A percentile compares a stretch with the other conserved stretches of the same genome.
Evolutionary conservation across 768 basidiomycete species (phyloP).

Genomic region (Naganishia vaughanmartiniae): DNA sequence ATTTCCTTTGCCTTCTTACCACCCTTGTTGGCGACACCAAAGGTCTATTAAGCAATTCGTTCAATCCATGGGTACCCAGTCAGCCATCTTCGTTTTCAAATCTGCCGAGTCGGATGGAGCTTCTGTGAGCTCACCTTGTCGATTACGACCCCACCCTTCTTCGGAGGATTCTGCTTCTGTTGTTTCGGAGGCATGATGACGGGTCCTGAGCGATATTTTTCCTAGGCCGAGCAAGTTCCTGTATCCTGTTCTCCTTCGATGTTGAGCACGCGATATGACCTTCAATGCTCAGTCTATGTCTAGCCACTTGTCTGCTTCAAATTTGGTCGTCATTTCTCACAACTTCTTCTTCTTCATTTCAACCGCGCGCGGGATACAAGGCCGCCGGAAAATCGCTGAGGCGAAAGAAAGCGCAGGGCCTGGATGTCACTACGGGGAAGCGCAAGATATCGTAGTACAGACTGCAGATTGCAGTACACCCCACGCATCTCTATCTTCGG

Average conservation of each 20-base stretch:
- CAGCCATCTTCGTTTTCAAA: not conserved
- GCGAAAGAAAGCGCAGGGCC: not conserved
- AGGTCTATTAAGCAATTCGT: constrained; percentile 45
- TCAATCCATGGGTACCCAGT: not conserved
- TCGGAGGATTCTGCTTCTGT: constrained; percentile 19
- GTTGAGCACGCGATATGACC: not conserved
- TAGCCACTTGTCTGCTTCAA: not conserved
- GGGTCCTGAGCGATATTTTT: not conserved
- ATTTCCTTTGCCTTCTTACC: constrained; percentile 63
- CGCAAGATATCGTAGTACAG: no score
- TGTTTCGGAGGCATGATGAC: constrained; percentile 32
- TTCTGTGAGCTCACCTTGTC: constrained; percentile 27
- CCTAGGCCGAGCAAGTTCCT: not conserved
- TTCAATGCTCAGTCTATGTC: not conserved
- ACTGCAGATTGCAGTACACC: no score
- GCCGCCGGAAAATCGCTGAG: constrained; percentile 17
- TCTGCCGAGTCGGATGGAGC: not conserved
- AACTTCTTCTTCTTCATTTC: constrained; percentile 9
- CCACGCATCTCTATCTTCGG: no score
- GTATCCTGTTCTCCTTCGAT: not conserved
- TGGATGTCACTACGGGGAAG: not conserved
- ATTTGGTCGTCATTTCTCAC: constrained; percentile 3
- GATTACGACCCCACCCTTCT: constrained; percentile 22
- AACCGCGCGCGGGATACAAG: not conserved
- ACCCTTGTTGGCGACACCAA: constrained; percentile 55